Percentiles rank a stretch among this genome's conserved stretches.
Conservation (phyloP, 2,329 filamentous ascomycete species). For the Botryotinia narcissicola region DNA sequence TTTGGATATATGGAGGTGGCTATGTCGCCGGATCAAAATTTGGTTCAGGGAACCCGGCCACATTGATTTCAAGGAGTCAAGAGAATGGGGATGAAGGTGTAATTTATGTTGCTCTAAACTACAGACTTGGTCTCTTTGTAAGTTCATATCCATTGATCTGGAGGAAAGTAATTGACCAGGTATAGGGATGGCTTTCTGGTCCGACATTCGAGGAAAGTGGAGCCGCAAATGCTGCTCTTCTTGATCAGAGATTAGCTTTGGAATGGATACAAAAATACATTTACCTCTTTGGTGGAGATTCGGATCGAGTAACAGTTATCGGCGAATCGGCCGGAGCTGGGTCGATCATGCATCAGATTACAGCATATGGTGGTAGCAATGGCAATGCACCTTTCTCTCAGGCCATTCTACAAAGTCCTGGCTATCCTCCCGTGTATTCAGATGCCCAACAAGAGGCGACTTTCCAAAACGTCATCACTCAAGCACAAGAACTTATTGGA, state of each 20-base stretch:
- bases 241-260: conserved; percentile 55
- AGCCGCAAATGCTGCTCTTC: conserved; percentile 49
- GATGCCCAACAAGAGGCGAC: conserved; percentile 18
- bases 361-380: conserved; percentile 46
- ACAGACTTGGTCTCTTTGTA: conserved; percentile 37
- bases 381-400: conserved; percentile 44
- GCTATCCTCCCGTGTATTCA: conserved; percentile 22
- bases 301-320: conserved; percentile 48
- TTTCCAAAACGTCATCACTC: conserved; percentile 23
- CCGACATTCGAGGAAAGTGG: conserved; percentile 44
- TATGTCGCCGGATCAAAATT: conserved; percentile 44
- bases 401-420: conserved; percentile 38
- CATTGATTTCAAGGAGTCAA: conserved; percentile 39
- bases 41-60: conserved; percentile 41
- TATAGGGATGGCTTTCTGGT: conserved; percentile 41
- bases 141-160: conserved; percentile 15
- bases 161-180: background rate
- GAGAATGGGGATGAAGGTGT: conserved; percentile 40
- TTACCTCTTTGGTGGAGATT: conserved; percentile 54
- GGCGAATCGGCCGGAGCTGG: conserved; percentile 53
- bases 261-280: conserved; percentile 57
- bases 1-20: conserved; percentile 42
- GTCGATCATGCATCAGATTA: conserved; percentile 55
- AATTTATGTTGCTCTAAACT: conserved; percentile 38
- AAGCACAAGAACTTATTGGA: conserved; percentile 22